phyloP scores from a whole-genome alignment of 2,329 filamentous ascomycete species.

The Paraphaeosphaeria minitans region DNA sequence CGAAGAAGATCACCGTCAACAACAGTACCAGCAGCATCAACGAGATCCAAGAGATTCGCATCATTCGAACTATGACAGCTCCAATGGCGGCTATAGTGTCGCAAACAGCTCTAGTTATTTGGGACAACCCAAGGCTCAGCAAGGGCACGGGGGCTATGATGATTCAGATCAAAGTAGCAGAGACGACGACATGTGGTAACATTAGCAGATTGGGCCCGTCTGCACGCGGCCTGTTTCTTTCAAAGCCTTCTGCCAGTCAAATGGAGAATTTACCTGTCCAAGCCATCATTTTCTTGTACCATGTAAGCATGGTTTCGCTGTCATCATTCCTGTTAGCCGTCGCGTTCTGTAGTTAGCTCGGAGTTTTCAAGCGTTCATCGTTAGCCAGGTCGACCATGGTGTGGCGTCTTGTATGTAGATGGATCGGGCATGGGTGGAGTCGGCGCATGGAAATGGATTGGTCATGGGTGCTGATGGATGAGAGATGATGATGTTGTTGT shows the following conservation, averaged over 20 bases:
- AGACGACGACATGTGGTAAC: constrained; percentile 48
- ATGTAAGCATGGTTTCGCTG: constrained; percentile 1
- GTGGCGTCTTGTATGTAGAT: constrained; percentile 5
- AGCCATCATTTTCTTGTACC: constrained; percentile 6
- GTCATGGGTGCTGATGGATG: not conserved
- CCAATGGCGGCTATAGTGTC: constrained; percentile 44
- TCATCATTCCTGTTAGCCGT: not conserved
- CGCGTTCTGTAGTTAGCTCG: constrained; percentile 1
- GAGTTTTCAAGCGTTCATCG: constrained; percentile 1
- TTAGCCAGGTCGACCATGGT: not conserved
- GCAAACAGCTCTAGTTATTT: constrained; percentile 44
- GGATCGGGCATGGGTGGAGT: constrained; percentile 6
- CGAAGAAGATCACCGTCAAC: constrained; percentile 23
- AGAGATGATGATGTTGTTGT: constrained; percentile 2
- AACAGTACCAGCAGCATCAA: constrained; percentile 28
- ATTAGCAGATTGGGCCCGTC: constrained; percentile 4
- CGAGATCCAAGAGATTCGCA: constrained; percentile 35
- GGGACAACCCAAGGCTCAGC: constrained; percentile 33
- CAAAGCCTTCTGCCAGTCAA: not conserved
- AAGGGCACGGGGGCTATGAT: constrained; percentile 33
- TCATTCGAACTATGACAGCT: constrained; percentile 36
- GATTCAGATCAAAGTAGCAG: constrained; percentile 38
- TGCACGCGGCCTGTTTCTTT: not conserved
- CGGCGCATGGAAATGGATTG: not conserved
- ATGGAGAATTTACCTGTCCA: constrained; percentile 5